A percentile compares a stretch with the other conserved stretches of the same genome.
phyloP scores from a whole-genome alignment of 352 stramenopile species.

The Pythium periplocum region DNA sequence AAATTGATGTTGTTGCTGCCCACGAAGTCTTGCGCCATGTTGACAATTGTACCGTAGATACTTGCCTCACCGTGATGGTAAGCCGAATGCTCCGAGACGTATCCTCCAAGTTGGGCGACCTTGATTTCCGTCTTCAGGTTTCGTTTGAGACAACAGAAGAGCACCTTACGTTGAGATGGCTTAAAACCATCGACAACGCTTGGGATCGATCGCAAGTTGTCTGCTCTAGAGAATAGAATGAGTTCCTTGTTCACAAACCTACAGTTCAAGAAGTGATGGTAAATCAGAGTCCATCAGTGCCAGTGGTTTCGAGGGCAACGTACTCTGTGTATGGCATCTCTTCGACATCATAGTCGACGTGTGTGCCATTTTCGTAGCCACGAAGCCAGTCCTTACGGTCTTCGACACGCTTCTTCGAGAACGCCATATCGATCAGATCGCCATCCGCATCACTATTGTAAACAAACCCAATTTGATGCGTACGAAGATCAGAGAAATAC shows the following conservation, averaged over 20 bases:
- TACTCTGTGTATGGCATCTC: slow-evolving; percentile 92
- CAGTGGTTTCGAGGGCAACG: slow-evolving; percentile 9
- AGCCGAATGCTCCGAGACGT: slow-evolving; percentile 97
- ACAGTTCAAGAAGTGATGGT: slow-evolving; percentile 7
- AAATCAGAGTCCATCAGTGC: neutral
- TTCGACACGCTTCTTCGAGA: slow-evolving; percentile 95
- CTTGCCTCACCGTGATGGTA: slow-evolving; percentile 98
- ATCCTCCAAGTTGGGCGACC: slow-evolving; percentile 94
- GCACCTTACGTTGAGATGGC: slow-evolving; percentile 97
- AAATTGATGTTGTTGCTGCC: slow-evolving; percentile 98
- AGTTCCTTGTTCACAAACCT: slow-evolving; percentile 98
- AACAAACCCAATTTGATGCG: slow-evolving; percentile 92
- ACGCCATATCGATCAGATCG: slow-evolving; percentile 96
- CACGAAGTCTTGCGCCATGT: slow-evolving; percentile 98
- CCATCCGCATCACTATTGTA: slow-evolving; percentile 88
- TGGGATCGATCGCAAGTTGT: slow-evolving; percentile 96
- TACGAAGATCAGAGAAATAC: slow-evolving; percentile 95
- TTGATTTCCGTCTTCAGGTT: slow-evolving; percentile 93
- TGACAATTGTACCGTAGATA: slow-evolving; percentile 94
- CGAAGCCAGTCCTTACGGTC: slow-evolving; percentile 96
- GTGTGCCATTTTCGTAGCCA: slow-evolving; percentile 79
- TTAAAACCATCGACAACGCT: slow-evolving; percentile 97
- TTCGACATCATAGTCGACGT: slow-evolving; percentile 91
- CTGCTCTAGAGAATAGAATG: slow-evolving; percentile 97
- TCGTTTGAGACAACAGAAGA: slow-evolving; percentile 98